Conservation (phyloP, 441 rosid species). For the Gossypium trilobum region DNA sequence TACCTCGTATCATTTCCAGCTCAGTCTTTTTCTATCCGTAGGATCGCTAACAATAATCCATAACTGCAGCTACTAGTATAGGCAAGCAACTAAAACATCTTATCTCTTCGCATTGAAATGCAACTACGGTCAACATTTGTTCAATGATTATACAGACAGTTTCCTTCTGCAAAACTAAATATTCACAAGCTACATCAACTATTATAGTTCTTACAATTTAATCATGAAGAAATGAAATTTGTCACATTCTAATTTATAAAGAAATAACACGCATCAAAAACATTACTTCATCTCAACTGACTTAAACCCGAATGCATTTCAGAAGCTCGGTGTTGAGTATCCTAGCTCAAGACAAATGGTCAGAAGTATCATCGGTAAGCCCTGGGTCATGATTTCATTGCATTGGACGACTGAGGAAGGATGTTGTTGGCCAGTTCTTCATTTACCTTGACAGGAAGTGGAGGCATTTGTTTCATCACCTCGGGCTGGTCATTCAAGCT, state of each 20-base stretch:
- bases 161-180: constrained; percentile 16
- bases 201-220: constrained; percentile 19
- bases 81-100: not conserved
- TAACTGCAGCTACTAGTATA: not conserved
- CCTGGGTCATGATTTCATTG: constrained; percentile 39
- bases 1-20: no score
- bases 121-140: not conserved
- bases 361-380: constrained; percentile 22
- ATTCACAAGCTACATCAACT: constrained; percentile 24
- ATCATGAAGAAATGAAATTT: constrained; percentile 10
- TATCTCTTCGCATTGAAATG: not conserved
- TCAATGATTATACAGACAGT: constrained; percentile 6
- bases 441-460: constrained; percentile 69
- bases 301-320: not conserved
- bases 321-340: no score
- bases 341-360: constrained; percentile 15
- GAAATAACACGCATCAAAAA: not conserved
- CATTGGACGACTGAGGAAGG: constrained; percentile 37
- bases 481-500: constrained; percentile 79
- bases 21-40: no score
- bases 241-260: not conserved
- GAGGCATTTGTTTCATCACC: constrained; percentile 87
- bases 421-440: constrained; percentile 68
- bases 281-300: not conserved
- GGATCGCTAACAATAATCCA: no score